Percentiles rank a stretch among this genome's conserved stretches.
These are phyloP conservation scores for Euphrasia confusa DNA, from an alignment of 257 asterid genomes.

Conservation along the genomic window DNA sequence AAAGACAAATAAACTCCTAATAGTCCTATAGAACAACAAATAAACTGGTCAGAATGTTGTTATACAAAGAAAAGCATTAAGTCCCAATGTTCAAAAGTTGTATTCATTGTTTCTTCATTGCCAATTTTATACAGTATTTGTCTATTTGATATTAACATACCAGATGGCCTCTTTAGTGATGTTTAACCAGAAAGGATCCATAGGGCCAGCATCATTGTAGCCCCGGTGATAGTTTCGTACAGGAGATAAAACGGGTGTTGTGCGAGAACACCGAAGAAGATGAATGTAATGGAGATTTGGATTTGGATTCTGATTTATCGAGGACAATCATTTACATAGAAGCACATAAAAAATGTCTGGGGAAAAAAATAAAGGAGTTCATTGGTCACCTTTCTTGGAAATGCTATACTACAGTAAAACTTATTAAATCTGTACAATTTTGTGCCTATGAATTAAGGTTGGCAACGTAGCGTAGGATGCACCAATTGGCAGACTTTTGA, in stretches of 20 bases:
- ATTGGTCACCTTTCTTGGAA: slow-evolving; percentile 33
- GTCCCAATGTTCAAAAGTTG: neutral
- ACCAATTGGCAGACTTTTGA: slow-evolving; percentile 25
- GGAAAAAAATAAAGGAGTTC: slow-evolving; percentile 12
- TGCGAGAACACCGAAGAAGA: slow-evolving; percentile 20
- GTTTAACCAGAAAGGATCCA: slow-evolving; percentile 50
- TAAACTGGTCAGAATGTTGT: slow-evolving; percentile 22
- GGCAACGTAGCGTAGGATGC: slow-evolving; percentile 27
- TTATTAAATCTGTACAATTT: slow-evolving; percentile 25
- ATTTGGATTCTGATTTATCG: slow-evolving; percentile 27
- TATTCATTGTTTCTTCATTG: too few species aligned
- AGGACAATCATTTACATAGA: slow-evolving; percentile 16
- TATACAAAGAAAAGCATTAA: slow-evolving; percentile 1
- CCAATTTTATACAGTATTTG: too few species aligned
- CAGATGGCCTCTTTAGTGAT: slow-evolving; percentile 35
- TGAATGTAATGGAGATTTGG: slow-evolving; percentile 21
- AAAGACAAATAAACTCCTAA: slow-evolving; percentile 39
- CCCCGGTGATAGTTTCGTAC: slow-evolving; percentile 49
- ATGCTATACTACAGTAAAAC: slow-evolving; percentile 15
- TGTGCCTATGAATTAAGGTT: slow-evolving; percentile 19
- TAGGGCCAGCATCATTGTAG: slow-evolving; percentile 33
- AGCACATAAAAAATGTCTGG: slow-evolving; percentile 9
- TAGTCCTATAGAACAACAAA: slow-evolving; percentile 38
- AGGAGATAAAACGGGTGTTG: slow-evolving; percentile 29
- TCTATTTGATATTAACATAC: slow-evolving; percentile 33